phyloP scores from a whole-genome alignment of 257 asterid genomes.

The Anisodus tanguticus region DNA sequence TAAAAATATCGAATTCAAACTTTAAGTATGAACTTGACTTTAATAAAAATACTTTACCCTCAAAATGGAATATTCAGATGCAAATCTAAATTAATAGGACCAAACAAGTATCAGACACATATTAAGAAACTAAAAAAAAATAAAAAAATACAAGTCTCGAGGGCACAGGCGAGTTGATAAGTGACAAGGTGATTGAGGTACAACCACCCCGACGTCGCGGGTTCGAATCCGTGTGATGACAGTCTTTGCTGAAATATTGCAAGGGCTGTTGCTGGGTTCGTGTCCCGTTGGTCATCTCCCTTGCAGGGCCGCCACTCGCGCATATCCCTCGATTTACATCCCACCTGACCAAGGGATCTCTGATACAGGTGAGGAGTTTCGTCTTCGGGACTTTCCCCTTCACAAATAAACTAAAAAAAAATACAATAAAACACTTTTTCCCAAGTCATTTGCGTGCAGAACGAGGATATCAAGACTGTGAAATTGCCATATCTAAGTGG shows the following conservation, averaged over 20 bases:
- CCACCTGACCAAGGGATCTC: no score
- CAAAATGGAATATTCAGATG: not conserved
- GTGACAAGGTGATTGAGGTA: no score
- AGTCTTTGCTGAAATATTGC: no score
- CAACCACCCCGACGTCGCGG: no score
- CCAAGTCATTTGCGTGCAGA: conserved; percentile 28
- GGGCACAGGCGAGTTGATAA: no score
- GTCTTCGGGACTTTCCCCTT: no score
- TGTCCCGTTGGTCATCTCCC: no score
- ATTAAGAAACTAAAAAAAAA: not conserved
- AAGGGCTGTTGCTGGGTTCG: no score
- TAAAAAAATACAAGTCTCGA: not conserved
- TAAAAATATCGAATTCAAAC: not conserved
- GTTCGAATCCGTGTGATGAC: no score
- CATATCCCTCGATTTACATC: no score
- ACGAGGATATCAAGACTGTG: not conserved
- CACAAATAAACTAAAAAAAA: not conserved
- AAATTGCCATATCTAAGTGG: not conserved
- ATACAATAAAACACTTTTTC: not conserved
- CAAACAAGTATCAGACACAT: not conserved
- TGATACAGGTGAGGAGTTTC: no score
- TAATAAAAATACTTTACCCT: not conserved
- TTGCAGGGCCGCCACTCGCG: no score
- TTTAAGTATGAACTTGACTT: not conserved
- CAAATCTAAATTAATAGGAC: not conserved